phyloP scores from a whole-genome alignment of 495 filamentous ascomycete species.

The Daldinia loculata region DNA sequence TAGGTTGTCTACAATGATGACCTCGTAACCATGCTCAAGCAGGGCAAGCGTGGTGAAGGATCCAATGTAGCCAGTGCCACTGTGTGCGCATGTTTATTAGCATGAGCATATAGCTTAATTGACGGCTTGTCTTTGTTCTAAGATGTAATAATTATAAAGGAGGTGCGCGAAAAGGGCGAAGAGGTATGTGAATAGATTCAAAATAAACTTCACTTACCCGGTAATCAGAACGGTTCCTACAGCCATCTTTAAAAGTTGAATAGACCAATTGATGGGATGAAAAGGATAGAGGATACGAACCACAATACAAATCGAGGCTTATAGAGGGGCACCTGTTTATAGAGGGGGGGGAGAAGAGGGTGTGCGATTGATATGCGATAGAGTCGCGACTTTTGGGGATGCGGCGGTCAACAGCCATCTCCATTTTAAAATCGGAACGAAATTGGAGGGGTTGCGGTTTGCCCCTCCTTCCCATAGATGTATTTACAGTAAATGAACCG shows the following conservation, averaged over 20 bases:
- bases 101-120: neutral
- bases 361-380: conserved; percentile 13
- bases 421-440: conserved; percentile 42
- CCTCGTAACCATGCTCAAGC: conserved; percentile 92
- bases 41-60: conserved; percentile 95
- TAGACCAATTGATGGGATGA: conserved; percentile 27
- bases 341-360: neutral
- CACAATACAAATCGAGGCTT: neutral
- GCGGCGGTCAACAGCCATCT: conserved; percentile 39
- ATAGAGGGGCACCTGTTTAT: neutral
- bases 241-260: conserved; percentile 65
- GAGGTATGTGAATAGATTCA: neutral
- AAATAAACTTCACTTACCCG: conserved; percentile 69
- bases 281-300: conserved; percentile 2
- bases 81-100: conserved; percentile 50
- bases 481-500: conserved; percentile 3
- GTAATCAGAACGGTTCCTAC: conserved; percentile 88
- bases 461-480: conserved; percentile 28
- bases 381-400: conserved; percentile 29
- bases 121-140: neutral
- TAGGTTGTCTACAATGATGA: conserved; percentile 93
- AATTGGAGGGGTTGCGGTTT: conserved; percentile 39
- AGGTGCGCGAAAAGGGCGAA: too few species aligned
- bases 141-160: neutral
- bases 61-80: conserved; percentile 98